A percentile compares a stretch with the other conserved stretches of the same genome.
Evolutionary conservation across 2,329 filamentous ascomycete genomes (phyloP).

Genomic region (Pseudogymnoascus destructans): DNA sequence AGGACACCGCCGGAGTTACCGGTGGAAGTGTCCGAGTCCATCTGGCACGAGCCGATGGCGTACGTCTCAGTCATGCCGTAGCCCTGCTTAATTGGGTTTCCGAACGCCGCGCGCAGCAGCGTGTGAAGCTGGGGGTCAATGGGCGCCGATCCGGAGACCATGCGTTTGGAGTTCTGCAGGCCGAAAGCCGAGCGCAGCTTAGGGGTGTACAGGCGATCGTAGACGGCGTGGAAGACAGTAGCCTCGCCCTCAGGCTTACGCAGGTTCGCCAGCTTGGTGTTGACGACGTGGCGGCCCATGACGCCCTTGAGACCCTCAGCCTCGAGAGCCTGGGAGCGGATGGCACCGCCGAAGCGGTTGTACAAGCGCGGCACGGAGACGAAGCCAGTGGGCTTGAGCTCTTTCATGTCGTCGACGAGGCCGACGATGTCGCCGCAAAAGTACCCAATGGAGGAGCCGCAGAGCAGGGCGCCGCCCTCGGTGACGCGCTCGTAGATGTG

Average conservation of each 20-base stretch:
- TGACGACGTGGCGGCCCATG: slow-evolving; percentile 66
- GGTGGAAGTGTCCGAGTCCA: slow-evolving; percentile 53
- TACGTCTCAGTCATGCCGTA: slow-evolving; percentile 94
- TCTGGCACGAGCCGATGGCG: slow-evolving; percentile 60
- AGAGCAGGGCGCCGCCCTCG: slow-evolving; percentile 62
- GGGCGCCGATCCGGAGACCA: slow-evolving; percentile 83
- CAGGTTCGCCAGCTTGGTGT: slow-evolving; percentile 68
- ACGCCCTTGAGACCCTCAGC: slow-evolving; percentile 68
- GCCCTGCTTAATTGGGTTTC: slow-evolving; percentile 68
- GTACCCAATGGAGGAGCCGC: slow-evolving; percentile 69
- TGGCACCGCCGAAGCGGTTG: slow-evolving; percentile 76
- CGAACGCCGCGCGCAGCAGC: slow-evolving; percentile 76
- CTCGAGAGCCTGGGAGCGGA: slow-evolving; percentile 67
- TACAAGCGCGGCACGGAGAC: slow-evolving; percentile 83
- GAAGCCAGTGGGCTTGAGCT: slow-evolving; percentile 70
- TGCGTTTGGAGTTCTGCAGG: slow-evolving; percentile 55
- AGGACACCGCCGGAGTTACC: slow-evolving; percentile 72
- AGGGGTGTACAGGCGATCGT: slow-evolving; percentile 79
- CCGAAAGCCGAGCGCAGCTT: slow-evolving; percentile 79
- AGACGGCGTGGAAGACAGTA: slow-evolving; percentile 65
- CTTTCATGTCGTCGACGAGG: slow-evolving; percentile 81
- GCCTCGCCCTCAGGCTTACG: slow-evolving; percentile 58
- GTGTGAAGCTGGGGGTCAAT: slow-evolving; percentile 78
- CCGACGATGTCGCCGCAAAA: slow-evolving; percentile 85
- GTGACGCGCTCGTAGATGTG: slow-evolving; percentile 85